Evolutionary conservation across 2,329 filamentous ascomycete genomes (phyloP), one percentile per base, ranked within the genome.

Genomic region (Neonectria magnoliae): DNA sequence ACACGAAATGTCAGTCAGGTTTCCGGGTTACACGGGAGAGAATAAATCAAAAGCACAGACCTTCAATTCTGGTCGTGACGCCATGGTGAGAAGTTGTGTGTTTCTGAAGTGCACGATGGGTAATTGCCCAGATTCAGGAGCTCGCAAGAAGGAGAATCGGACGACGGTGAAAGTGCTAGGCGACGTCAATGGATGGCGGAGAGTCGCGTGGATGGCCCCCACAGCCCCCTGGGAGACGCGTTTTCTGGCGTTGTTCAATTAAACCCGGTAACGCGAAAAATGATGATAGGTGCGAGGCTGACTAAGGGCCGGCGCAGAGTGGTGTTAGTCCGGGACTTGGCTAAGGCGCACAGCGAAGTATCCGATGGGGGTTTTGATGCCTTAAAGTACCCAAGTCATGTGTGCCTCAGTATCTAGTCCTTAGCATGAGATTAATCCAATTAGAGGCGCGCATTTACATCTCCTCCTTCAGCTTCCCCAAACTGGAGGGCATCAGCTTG

Each of bases 51-150:
- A 18, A 29, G 11, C 8, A 64, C 62, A 44, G 64, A 91, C 90
- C 87, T 91, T 92, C 55, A 93, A 79, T 76, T 93, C 90, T 62
- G 90, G 90, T 75, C 90, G 83, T 56, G 90, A 91, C 77, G 89
- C 89, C 90, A 93, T 93, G 48, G 66, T 85, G 72, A 62, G 55
- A 22, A 14, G 60, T 63, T 38, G 52, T 52, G 41, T 51, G 11
- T 59, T 50, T 13, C 11, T n/a, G 58, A 31, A 50, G 54, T 57
- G 41, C 54, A 62, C 56, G 22, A 38, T 5, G 20, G 51, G 57
- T 41, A 14, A 44, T 60, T 33, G 50, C 50, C 31, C 61, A 42
- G 56, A 53, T 48, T 58, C 13, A 59, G 44, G 42, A 38, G 60
- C 56, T 59, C 59, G 22, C 55, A 29, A 55, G 45, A 41, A 52